Conservation (phyloP, 108 stramenopile genomes). For the Pseudonitzschia multistriata region DNA sequence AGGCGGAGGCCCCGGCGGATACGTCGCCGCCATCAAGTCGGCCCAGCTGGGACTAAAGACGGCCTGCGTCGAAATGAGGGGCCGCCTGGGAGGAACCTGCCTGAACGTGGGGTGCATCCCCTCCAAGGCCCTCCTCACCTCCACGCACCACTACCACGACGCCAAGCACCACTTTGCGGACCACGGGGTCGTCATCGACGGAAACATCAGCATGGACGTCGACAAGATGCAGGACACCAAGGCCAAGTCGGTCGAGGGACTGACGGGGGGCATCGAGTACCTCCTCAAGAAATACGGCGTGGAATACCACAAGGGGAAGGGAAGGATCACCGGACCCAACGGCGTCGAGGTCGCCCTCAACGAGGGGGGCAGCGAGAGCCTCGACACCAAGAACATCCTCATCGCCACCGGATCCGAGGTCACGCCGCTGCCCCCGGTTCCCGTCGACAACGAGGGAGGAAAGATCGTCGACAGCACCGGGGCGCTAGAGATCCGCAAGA, state of each 20-base stretch:
- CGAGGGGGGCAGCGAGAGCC: slow-evolving; percentile 74
- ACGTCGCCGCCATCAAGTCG: slow-evolving; percentile 99
- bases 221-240: slow-evolving; percentile 91
- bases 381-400: slow-evolving; percentile 95
- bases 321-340: slow-evolving; percentile 84
- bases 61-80: slow-evolving; percentile 98
- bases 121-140: slow-evolving; percentile 95
- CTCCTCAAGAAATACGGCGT: slow-evolving; percentile 99
- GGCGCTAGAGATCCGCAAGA: slow-evolving; percentile 86
- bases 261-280: slow-evolving; percentile 98
- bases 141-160: slow-evolving; percentile 95
- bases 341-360: slow-evolving; percentile 79
- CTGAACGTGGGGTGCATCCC: slow-evolving; percentile 99
- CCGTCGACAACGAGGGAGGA: slow-evolving; percentile 95
- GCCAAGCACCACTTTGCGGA: slow-evolving; percentile 93
- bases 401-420: slow-evolving; percentile 98
- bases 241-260: slow-evolving; percentile 88
- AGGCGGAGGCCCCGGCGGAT: slow-evolving; percentile 99
- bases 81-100: slow-evolving; percentile 91
- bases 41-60: slow-evolving; percentile 97
- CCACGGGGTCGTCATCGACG: slow-evolving; percentile 85
- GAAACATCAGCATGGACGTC: slow-evolving; percentile 88
- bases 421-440: slow-evolving; percentile 95
- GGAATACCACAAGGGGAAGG: slow-evolving; percentile 95
- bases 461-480: slow-evolving; percentile 99